Evolutionary conservation across 1,139 yeast genomes (phyloP), one percentile per base, ranked within the genome.

Genomic region (Groenewaldozyma auringiensis): DNA sequence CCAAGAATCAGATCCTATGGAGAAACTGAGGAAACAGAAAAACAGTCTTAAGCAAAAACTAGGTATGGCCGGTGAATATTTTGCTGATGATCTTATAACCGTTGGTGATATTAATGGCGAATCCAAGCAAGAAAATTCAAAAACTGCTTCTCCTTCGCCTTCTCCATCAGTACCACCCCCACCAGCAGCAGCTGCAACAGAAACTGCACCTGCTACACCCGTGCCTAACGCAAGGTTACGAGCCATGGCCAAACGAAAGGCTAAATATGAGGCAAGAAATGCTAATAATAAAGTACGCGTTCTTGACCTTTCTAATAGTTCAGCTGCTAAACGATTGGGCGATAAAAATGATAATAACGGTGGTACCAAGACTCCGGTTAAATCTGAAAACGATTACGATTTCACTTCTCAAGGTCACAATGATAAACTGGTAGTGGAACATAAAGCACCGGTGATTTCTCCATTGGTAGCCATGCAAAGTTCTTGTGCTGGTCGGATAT

Each of bases 181-280:
- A 8, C 48, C 51, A 8, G 53, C 56, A 42, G 50, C 53, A 34
- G 49, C 55, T n/a, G 32, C 49, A 2, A 25, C 29, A 25, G 6
- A 6, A 25, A 11, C 29, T 8, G 6, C 29, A 8, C 29, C 29
- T 25, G 53, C 4, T 52, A 43, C 22, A 40, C 53, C 21, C 47
- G 45, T 64, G 50, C 57, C 60, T 38, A 83, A 85, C 49, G 96
- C 98, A 0, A 74, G 97, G 61, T 74, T 88, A 68, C 78, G 88
- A 53, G 96, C 96, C 2, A 81, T 92, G 84, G 96, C 95, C 34
- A 85, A 86, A 59, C 76, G 98, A 57, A 80, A 83, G 59, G 95
- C 96, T 1, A 88, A 87, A 61, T 82, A 78, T 47, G 83, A 79
- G 52, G 92, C 92, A 9, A 83, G 81, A 57, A 69, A 78, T 9